These are phyloP conservation scores for Tetrapisispora namnaoensis DNA, from an alignment of 805 yeast genomes.

Conservation along the genomic window DNA sequence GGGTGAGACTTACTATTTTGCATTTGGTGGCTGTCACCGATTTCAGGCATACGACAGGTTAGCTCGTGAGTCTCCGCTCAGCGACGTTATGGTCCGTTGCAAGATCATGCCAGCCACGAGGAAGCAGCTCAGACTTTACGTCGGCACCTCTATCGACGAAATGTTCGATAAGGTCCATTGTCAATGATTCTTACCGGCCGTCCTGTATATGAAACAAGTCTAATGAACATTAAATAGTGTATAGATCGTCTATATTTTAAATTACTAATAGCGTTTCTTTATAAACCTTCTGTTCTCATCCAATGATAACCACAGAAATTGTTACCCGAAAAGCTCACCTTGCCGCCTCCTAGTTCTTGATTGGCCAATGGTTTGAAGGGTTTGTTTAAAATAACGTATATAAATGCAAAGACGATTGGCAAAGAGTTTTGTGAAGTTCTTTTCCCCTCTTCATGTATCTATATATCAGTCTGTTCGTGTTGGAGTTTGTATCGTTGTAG, in stretches of 20 bases:
- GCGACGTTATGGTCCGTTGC: conserved; percentile 47
- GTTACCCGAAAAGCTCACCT: background rate
- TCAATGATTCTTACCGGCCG: background rate
- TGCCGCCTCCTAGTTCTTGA: background rate
- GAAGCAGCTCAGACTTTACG: conserved; percentile 53
- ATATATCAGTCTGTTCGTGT: too few relatives aligned
- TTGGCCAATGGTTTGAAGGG: background rate
- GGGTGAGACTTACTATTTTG: conserved; percentile 58
- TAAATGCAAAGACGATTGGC: background rate
- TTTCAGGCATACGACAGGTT: conserved; percentile 71
- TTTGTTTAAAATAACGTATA: background rate
- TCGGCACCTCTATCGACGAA: conserved; percentile 42
- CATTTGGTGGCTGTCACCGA: conserved; percentile 87
- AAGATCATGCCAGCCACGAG: conserved; percentile 69
- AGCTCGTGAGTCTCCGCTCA: conserved; percentile 29
- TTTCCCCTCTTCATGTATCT: too few relatives aligned
- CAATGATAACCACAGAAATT: background rate
- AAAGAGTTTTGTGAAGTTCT: too few relatives aligned
- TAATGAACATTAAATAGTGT: too few relatives aligned
- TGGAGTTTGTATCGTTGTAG: too few relatives aligned
- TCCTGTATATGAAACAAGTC: too few relatives aligned
- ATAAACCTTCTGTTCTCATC: background rate
- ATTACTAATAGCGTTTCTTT: too few relatives aligned
- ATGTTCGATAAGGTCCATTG: conserved; percentile 9
- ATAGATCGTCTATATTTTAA: too few relatives aligned